Conservation (phyloP, 371 early-diverging fungal species). For the Mucor saturninus region DNA sequence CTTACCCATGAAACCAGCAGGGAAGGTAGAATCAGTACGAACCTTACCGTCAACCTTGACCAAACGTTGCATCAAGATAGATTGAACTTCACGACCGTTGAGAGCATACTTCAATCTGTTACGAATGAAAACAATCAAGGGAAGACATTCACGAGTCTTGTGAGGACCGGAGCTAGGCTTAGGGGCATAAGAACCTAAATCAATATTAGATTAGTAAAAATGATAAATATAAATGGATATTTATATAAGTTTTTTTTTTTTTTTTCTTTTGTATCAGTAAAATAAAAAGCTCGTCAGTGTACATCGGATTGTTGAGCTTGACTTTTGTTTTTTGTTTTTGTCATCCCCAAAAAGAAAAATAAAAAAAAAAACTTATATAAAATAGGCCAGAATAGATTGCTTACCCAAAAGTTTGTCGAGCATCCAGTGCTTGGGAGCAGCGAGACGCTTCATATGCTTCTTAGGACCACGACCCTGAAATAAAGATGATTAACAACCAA, state of each 20-base stretch:
- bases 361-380: not conserved
- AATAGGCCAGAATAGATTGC: not conserved
- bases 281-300: slow-evolving; percentile 35
- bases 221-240: slow-evolving; percentile 1
- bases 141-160: slow-evolving; percentile 77
- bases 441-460: slow-evolving; percentile 99
- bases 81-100: slow-evolving; percentile 96
- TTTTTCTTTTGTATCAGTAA: slow-evolving; percentile 18
- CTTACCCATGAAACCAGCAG: slow-evolving; percentile 96
- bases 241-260: not conserved
- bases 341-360: slow-evolving; percentile 28
- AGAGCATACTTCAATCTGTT: slow-evolving; percentile 99
- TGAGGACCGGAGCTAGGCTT: slow-evolving; percentile 99
- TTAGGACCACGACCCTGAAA: slow-evolving; percentile 97
- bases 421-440: slow-evolving; percentile 99
- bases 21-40: slow-evolving; percentile 96
- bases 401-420: slow-evolving; percentile 94
- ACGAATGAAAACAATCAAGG: slow-evolving; percentile 91
- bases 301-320: slow-evolving; percentile 56
- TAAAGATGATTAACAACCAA: not conserved
- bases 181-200: slow-evolving; percentile 81
- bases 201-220: not conserved
- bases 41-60: slow-evolving; percentile 99
- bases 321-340: slow-evolving; percentile 42
- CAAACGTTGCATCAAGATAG: slow-evolving; percentile 97